phyloP scores from a whole-genome alignment of 2,329 filamentous ascomycete species.

The Clonostachys chloroleuca region DNA sequence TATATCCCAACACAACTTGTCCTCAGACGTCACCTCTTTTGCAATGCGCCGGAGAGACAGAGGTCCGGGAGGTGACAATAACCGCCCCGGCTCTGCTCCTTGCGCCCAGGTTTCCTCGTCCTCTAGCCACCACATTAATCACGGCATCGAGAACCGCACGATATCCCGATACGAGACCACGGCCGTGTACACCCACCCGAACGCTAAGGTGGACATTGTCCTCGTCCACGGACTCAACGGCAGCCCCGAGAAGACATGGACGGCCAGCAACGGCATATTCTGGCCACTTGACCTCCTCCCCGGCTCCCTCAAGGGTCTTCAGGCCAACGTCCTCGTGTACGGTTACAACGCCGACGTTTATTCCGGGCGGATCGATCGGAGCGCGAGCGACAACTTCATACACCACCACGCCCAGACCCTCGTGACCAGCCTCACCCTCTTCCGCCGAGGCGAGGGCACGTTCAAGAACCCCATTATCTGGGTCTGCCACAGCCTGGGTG shows the following conservation, averaged over 20 bases:
- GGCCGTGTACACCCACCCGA: conserved; percentile 52
- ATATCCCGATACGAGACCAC: conserved; percentile 51
- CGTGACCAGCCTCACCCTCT: conserved; percentile 56
- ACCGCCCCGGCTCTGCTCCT: too few relatives aligned
- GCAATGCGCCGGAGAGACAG: too few relatives aligned
- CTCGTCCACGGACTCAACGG: conserved; percentile 71
- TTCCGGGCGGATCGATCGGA: conserved; percentile 40
- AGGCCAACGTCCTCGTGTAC: conserved; percentile 64
- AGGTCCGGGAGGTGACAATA: too few relatives aligned
- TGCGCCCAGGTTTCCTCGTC: too few relatives aligned
- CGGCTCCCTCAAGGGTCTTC: conserved; percentile 41
- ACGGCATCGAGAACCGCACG: conserved; percentile 9
- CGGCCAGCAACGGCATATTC: conserved; percentile 50
- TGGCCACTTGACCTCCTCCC: conserved; percentile 70
- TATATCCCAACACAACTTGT: too few relatives aligned
- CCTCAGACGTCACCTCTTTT: too few relatives aligned
- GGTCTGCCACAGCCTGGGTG: conserved; percentile 70
- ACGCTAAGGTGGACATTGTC: conserved; percentile 60
- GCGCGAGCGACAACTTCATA: conserved; percentile 62
- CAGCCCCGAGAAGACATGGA: conserved; percentile 60
- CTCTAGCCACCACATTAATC: neutral
- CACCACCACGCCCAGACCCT: conserved; percentile 69
- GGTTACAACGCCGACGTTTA: conserved; percentile 70
- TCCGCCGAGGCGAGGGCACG: conserved; percentile 54
- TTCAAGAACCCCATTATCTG: conserved; percentile 67